Conservation (phyloP, 2,329 filamentous ascomycete genomes). For the Aureobasidium sp. region DNA sequence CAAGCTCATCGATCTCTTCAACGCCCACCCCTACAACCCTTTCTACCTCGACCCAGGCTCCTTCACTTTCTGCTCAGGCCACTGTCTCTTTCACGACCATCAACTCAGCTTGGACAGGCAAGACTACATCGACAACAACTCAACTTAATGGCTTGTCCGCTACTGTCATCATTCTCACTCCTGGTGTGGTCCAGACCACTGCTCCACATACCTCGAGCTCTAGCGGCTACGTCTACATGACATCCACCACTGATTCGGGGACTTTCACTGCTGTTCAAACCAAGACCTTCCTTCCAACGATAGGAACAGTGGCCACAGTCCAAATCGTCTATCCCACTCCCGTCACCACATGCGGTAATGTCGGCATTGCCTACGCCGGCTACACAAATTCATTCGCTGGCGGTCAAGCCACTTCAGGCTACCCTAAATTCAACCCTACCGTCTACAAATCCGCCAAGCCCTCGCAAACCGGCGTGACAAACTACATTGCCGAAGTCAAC, state of each 20-base stretch:
- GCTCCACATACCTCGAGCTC: not conserved
- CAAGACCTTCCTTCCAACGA: conserved; percentile 11
- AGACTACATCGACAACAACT: conserved; percentile 10
- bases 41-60: not conserved
- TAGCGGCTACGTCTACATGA: conserved; percentile 2
- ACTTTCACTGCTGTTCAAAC: conserved; percentile 14
- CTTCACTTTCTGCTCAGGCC: not conserved
- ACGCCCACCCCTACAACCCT: conserved; percentile 13
- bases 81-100: conserved; percentile 17
- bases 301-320: conserved; percentile 5
- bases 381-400: conserved; percentile 16
- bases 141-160: conserved; percentile 12
- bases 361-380: conserved; percentile 16
- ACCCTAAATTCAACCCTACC: conserved; percentile 15
- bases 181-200: conserved; percentile 4
- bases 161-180: conserved; percentile 15
- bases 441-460: conserved; percentile 17
- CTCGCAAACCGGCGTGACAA: conserved; percentile 9
- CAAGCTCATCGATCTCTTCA: not conserved
- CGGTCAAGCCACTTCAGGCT: conserved; percentile 15
- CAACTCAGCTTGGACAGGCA: conserved; percentile 17
- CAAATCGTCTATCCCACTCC: conserved; percentile 16
- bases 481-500: conserved; percentile 18
- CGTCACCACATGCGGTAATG: conserved; percentile 14
- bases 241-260: conserved; percentile 4